Evolutionary conservation across 257 asterid species (phyloP).

Genomic region (Cordia subcordata): DNA sequence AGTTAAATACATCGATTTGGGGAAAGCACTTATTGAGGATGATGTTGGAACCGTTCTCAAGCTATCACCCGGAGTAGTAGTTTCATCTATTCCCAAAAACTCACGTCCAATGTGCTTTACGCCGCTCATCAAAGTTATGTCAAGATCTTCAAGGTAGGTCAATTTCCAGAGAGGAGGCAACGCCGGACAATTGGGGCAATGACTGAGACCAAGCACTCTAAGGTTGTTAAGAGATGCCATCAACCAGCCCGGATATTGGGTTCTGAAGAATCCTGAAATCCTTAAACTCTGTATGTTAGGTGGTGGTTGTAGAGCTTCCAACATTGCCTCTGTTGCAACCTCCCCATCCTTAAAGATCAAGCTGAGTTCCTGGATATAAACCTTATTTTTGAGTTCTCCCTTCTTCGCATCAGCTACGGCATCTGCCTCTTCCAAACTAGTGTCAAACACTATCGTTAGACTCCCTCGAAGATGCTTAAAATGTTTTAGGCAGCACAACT

Average conservation of each 20-base stretch:
- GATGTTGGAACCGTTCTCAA: neutral
- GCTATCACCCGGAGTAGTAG: neutral
- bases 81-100: constrained; percentile 13
- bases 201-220: constrained; percentile 7
- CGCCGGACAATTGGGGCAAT: neutral
- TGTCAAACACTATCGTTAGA: neutral
- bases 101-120: constrained; percentile 20
- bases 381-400: constrained; percentile 19
- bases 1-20: constrained; percentile 12
- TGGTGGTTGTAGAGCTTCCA: constrained; percentile 22
- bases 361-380: neutral
- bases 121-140: neutral
- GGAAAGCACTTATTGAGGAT: constrained; percentile 4
- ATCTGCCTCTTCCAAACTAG: neutral
- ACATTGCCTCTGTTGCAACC: neutral
- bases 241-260: constrained; percentile 22
- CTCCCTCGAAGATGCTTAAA: constrained; percentile 7
- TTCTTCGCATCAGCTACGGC: neutral
- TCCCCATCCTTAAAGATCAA: neutral
- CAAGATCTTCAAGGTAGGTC: constrained; percentile 21
- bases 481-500: constrained; percentile 8
- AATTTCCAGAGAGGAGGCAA: constrained; percentile 25
- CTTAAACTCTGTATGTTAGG: constrained; percentile 3
- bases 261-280: constrained; percentile 4
- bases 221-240: constrained; percentile 8